Conservation (phyloP, 2,329 filamentous ascomycete genomes). For the Parascedosporium putredinis region DNA sequence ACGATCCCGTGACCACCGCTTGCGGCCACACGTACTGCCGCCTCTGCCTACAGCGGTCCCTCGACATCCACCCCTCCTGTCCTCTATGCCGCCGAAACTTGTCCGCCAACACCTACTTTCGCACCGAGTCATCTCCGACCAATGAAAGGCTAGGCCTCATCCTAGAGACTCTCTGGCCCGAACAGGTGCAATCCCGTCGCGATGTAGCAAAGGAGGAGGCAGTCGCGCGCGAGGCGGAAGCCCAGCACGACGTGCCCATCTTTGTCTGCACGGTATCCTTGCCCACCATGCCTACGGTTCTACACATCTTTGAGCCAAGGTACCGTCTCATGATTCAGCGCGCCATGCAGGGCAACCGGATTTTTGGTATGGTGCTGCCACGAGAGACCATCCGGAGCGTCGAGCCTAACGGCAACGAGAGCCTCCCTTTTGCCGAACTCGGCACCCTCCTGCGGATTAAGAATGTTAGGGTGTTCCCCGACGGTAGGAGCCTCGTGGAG, state of each 20-base stretch:
- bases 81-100: conserved; percentile 67
- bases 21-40: conserved; percentile 90
- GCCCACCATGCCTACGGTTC: conserved; percentile 72
- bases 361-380: conserved; percentile 78
- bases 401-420: conserved; percentile 19
- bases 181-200: conserved; percentile 48
- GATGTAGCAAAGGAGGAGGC: conserved; percentile 48
- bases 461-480: conserved; percentile 61
- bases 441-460: conserved; percentile 72
- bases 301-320: conserved; percentile 87
- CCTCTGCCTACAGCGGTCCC: conserved; percentile 62
- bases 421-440: conserved; percentile 52
- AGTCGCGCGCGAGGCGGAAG: conserved; percentile 40
- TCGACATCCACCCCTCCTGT: conserved; percentile 70
- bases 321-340: conserved; percentile 84
- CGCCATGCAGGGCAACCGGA: conserved; percentile 59
- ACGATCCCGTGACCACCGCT: conserved; percentile 72
- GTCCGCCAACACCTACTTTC: conserved; percentile 33
- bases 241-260: conserved; percentile 47
- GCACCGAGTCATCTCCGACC: conserved; percentile 30
- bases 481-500: conserved; percentile 75
- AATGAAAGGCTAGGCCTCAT: conserved; percentile 57
- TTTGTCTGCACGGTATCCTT: conserved; percentile 79
- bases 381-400: conserved; percentile 34
- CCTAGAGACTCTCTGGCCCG: conserved; percentile 58